These are phyloP conservation scores for Diaporthe helianthi DNA, from an alignment of 2,329 filamentous ascomycete genomes.

Conservation along the genomic window DNA sequence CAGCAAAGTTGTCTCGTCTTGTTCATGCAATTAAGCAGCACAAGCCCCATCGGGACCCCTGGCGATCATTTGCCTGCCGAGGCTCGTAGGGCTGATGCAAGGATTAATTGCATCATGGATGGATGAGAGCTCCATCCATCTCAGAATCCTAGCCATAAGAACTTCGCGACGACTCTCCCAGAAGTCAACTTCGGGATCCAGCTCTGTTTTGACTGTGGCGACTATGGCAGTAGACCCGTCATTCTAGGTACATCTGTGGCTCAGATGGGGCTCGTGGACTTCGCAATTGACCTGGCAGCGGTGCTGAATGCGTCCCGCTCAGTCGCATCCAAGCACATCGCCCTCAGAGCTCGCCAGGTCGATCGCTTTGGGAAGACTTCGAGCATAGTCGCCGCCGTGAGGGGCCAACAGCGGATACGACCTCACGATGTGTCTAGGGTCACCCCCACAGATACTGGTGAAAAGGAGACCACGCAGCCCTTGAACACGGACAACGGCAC, in stretches of 20 bases:
- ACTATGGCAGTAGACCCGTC: slow-evolving; percentile 7
- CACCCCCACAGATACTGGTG: background rate
- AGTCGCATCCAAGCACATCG: slow-evolving; percentile 69
- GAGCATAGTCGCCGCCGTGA: slow-evolving; percentile 48
- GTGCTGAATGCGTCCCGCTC: slow-evolving; percentile 73
- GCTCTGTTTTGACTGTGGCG: background rate
- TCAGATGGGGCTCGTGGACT: slow-evolving; percentile 68
- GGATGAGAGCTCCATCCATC: slow-evolving; percentile 30
- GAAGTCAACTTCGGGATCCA: background rate
- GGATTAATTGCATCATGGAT: slow-evolving; percentile 34
- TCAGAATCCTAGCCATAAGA: background rate
- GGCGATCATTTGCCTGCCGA: slow-evolving; percentile 32
- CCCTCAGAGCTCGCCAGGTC: slow-evolving; percentile 62
- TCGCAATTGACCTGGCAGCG: slow-evolving; percentile 72
- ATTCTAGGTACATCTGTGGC: background rate
- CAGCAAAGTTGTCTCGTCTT: background rate
- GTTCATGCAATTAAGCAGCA: slow-evolving; percentile 20
- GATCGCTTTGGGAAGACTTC: slow-evolving; percentile 57
- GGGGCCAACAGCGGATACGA: background rate
- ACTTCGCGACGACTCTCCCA: background rate
- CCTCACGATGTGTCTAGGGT: background rate
- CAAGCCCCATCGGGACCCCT: background rate
- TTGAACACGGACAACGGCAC: background rate
- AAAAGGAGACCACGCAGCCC: background rate
- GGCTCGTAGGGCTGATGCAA: slow-evolving; percentile 32